phyloP scores from a whole-genome alignment of 2,329 filamentous ascomycete species.

The Trichophyton rubrum region DNA sequence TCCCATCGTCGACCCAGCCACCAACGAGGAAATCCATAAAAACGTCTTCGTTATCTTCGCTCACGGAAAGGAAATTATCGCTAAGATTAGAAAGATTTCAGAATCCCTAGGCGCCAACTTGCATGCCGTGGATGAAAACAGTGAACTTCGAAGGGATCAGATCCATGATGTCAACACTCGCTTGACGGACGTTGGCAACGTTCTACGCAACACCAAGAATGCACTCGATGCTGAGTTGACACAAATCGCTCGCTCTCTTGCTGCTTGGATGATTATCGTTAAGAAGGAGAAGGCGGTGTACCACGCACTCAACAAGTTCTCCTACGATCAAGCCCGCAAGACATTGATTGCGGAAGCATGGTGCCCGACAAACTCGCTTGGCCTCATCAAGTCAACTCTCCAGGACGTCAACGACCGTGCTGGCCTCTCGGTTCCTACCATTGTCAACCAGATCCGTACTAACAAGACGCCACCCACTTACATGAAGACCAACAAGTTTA shows the following conservation, averaged over 20 bases:
- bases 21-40: slow-evolving; percentile 86
- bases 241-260: slow-evolving; percentile 82
- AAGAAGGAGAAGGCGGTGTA: slow-evolving; percentile 98
- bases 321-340: slow-evolving; percentile 88
- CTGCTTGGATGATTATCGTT: slow-evolving; percentile 94
- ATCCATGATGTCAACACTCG: slow-evolving; percentile 95
- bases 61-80: slow-evolving; percentile 93
- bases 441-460: slow-evolving; percentile 94
- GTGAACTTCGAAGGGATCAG: slow-evolving; percentile 86
- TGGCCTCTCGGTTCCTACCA: slow-evolving; percentile 91
- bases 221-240: slow-evolving; percentile 86
- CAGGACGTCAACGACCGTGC: slow-evolving; percentile 95
- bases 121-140: slow-evolving; percentile 96
- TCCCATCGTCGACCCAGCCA: slow-evolving; percentile 77
- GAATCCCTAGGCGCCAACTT: slow-evolving; percentile 92
- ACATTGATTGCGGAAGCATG: slow-evolving; percentile 96
- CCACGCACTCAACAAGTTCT: slow-evolving; percentile 88
- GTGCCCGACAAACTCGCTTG: slow-evolving; percentile 84
- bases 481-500: slow-evolving; percentile 97
- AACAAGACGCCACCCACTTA: slow-evolving; percentile 97
- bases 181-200: slow-evolving; percentile 78
- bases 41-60: slow-evolving; percentile 99
- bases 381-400: slow-evolving; percentile 79
- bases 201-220: slow-evolving; percentile 86
- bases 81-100: slow-evolving; percentile 98